phyloP scores from a whole-genome alignment of 1,284 basidiomycete genomes.

The Mycosarcoma maydis region DNA sequence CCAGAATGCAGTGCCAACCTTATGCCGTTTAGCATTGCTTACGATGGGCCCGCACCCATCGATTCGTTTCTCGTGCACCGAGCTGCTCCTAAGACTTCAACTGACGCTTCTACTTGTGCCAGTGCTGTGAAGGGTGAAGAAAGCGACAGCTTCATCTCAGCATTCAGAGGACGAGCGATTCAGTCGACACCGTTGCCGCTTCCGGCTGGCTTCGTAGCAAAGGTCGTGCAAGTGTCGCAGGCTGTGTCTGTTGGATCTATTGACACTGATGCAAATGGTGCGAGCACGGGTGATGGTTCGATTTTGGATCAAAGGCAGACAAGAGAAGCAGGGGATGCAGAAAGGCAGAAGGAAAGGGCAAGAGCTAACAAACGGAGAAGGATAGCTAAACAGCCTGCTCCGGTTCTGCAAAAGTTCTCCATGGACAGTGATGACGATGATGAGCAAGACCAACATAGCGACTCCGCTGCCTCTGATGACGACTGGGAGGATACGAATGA shows the following conservation, averaged over 20 bases:
- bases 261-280: background rate
- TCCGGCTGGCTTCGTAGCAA: constrained; percentile 23
- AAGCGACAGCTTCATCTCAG: constrained; percentile 24
- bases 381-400: constrained; percentile 9
- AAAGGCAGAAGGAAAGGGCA: constrained; percentile 1
- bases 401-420: constrained; percentile 39
- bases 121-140: too few relatives aligned
- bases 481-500: background rate
- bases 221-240: constrained; percentile 26
- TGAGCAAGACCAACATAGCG: background rate
- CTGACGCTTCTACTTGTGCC: too few relatives aligned
- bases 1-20: constrained; percentile 37
- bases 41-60: constrained; percentile 45
- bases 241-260: background rate
- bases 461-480: background rate
- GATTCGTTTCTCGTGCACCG: constrained; percentile 43
- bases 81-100: background rate
- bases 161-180: constrained; percentile 36
- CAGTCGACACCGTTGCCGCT: constrained; percentile 34
- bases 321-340: background rate
- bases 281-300: background rate
- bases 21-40: constrained; percentile 52
- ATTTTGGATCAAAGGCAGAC: background rate
- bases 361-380: constrained; percentile 10
- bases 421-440: constrained; percentile 45